Base-by-base conservation (phyloP, 2,329 filamentous ascomycete species). In the Colletotrichum noveboracense region DNA sequence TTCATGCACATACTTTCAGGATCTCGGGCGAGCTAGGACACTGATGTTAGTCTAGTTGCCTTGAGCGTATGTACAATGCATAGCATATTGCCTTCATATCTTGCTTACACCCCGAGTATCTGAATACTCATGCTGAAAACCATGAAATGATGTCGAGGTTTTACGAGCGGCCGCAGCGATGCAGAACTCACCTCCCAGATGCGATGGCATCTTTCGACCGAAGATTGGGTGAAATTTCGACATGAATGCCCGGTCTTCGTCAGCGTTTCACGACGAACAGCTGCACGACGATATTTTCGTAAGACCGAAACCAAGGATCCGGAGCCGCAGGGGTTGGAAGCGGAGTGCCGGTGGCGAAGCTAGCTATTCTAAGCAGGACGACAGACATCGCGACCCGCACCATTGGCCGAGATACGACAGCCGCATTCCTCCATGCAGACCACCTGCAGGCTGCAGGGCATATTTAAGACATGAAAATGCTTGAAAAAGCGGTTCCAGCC, bases 401-500 rank as follows among this genome's bases (percentile, higher is more conserved):
- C 14, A 75, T 75, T 75, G 73, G 73, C 56, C 26, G 48, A 32
- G 30, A 64, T 75, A 75, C 73, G 73, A 69, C 26, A 14, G 55
- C n/a, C 16, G 21, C 67, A 72, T 72, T 71, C 68, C 30, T 34
- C 12, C n/a, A 6, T 24, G 26, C 26, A 14, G 10, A 55, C 18
- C 14, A 38, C 12, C 68, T 43, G 48, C 48, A 74, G 21, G 26
- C 38, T 6, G 36, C 38, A 24, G 43, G 43, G 24, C 13, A 34
- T 10, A 1, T 7, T 16, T 12, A 26, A n/a, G 43, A 52, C 43
- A 24, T 28, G 3, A 21, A 21, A 34, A 28, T 32, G 10, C 14
- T 43, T 36, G 55, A 61, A 32, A 55, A 34, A 10, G 18, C 26
- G 7, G 12, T 7, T 12, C 9, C 48, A 36, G n/a, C 32, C 32